These are phyloP conservation scores for Irpex sp. DNA, from an alignment of 1,284 basidiomycete genomes.

Conservation along the genomic window DNA sequence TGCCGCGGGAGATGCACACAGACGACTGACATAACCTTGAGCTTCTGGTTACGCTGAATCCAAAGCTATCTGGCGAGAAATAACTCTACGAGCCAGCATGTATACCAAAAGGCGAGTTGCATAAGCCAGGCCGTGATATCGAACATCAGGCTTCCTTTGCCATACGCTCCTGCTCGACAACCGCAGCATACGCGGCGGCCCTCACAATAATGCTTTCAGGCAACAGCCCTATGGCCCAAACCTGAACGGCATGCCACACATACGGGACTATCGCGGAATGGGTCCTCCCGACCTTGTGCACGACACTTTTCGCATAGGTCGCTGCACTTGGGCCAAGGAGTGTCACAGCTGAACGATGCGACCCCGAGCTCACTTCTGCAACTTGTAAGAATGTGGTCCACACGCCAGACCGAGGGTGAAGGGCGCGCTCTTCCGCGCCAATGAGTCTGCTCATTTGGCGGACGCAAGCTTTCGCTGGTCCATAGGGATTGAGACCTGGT, in stretches of 20 bases:
- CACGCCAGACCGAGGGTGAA: background rate
- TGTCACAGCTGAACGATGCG: background rate
- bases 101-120: no score
- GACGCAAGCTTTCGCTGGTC: slow-evolving; percentile 9
- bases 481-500: slow-evolving; percentile 4
- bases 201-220: slow-evolving; percentile 4
- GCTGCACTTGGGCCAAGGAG: slow-evolving; percentile 10
- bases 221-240: background rate
- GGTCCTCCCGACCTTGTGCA: slow-evolving; percentile 10
- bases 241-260: slow-evolving; percentile 12
- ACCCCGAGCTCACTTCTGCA: background rate
- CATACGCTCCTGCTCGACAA: slow-evolving; percentile 25
- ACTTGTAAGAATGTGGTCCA: background rate
- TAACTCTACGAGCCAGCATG: no score
- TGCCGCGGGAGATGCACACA: no score
- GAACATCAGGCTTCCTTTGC: background rate
- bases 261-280: slow-evolving; percentile 9
- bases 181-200: slow-evolving; percentile 3
- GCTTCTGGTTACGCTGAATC: no score
- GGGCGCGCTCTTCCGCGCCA: slow-evolving; percentile 2
- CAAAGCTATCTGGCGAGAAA: no score
- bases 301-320: slow-evolving; percentile 8
- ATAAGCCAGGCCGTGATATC: background rate
- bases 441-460: slow-evolving; percentile 3
- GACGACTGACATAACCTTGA: no score